Evolutionary conservation across 768 basidiomycete genomes (phyloP).

Genomic region (Clitopilus passeckerianus): DNA sequence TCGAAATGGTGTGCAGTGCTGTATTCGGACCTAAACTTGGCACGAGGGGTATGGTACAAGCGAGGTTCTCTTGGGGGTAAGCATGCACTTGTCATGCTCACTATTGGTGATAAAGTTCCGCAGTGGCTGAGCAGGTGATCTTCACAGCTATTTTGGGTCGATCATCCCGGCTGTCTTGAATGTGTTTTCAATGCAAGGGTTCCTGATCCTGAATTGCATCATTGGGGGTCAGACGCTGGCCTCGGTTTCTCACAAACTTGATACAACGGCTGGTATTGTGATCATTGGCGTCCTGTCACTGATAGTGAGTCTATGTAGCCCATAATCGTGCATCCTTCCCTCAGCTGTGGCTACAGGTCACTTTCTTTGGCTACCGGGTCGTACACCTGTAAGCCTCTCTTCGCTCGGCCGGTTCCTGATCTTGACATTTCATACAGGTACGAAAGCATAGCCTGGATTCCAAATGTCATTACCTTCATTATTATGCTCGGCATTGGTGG

Average conservation of each 20-base stretch:
- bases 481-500: constrained; percentile 62
- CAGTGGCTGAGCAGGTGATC: neutral
- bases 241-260: constrained; percentile 37
- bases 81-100: neutral
- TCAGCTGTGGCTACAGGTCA: constrained; percentile 20
- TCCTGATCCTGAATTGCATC: constrained; percentile 62
- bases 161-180: constrained; percentile 51
- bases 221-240: constrained; percentile 66
- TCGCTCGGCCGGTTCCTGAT: neutral
- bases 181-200: constrained; percentile 56
- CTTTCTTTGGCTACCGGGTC: constrained; percentile 63
- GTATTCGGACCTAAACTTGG: constrained; percentile 79
- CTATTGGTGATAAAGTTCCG: neutral
- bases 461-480: constrained; percentile 56
- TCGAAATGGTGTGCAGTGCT: constrained; percentile 21
- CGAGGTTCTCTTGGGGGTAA: constrained; percentile 31
- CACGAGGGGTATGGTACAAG: constrained; percentile 75
- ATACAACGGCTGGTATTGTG: constrained; percentile 34
- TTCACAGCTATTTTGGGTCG: constrained; percentile 49
- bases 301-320: constrained; percentile 19
- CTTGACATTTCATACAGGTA: constrained; percentile 18
- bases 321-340: neutral
- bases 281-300: constrained; percentile 33
- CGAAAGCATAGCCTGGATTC: constrained; percentile 66
- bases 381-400: constrained; percentile 45